These are phyloP conservation scores for Suillus plorans DNA, from an alignment of 768 basidiomycete species.

Conservation along the genomic window DNA sequence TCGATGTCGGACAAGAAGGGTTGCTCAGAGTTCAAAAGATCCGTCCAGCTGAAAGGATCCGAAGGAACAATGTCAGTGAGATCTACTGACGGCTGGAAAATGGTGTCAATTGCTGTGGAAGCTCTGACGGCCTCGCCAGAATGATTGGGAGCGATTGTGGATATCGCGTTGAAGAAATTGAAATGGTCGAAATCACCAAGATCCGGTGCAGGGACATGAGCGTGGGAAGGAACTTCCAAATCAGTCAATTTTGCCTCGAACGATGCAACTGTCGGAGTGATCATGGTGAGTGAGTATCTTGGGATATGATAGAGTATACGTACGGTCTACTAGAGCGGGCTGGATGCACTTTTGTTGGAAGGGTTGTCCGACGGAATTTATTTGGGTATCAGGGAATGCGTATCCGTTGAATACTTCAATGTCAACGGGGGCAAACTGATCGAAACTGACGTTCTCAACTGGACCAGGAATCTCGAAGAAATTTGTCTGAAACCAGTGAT, in stretches of 20 bases:
- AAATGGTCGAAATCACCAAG: background rate
- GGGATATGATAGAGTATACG: background rate
- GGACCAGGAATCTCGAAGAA: slow-evolving; percentile 30
- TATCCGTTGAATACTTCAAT: slow-evolving; percentile 34
- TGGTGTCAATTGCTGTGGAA: background rate
- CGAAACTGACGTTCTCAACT: slow-evolving; percentile 21
- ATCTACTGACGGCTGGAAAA: background rate
- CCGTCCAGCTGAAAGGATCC: background rate
- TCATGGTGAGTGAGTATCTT: too few species aligned
- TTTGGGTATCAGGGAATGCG: slow-evolving; percentile 12
- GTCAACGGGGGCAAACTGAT: slow-evolving; percentile 28
- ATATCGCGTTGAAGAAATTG: background rate
- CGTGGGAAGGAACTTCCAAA: background rate
- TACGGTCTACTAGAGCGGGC: slow-evolving; percentile 7
- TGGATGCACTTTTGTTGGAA: accelerated
- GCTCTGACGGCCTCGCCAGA: background rate
- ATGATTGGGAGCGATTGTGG: background rate
- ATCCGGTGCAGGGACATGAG: background rate
- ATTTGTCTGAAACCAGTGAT: slow-evolving; percentile 36
- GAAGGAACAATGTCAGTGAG: background rate
- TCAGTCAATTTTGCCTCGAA: background rate
- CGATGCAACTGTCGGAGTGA: background rate
- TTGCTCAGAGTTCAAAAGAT: background rate
- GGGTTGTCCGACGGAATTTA: background rate
- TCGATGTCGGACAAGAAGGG: background rate